These are phyloP conservation scores for Eutypella sp. DNA, from an alignment of 2,329 filamentous ascomycete genomes.

Conservation along the genomic window DNA sequence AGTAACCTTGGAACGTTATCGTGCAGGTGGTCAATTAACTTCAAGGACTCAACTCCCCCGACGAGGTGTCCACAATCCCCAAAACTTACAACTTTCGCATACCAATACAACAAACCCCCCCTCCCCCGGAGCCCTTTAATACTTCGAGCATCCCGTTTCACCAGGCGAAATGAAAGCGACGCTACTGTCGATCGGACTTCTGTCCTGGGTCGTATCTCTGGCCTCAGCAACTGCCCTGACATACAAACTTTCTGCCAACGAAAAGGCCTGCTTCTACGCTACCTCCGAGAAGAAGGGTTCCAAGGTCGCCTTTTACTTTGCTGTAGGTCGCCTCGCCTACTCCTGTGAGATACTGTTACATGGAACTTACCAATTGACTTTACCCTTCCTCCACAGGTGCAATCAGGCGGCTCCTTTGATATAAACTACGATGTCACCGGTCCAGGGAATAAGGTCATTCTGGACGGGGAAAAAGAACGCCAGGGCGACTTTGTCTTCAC, in stretches of 20 bases:
- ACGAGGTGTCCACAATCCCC: conserved; percentile 20
- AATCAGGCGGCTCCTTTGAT: conserved; percentile 97
- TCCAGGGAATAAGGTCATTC: conserved; percentile 72
- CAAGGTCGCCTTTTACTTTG: conserved; percentile 98
- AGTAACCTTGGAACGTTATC: no score
- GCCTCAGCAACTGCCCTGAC: conserved; percentile 87
- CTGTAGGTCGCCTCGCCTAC: conserved; percentile 54
- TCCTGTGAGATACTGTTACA: background rate
- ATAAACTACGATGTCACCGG: conserved; percentile 87
- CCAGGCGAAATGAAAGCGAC: conserved; percentile 65
- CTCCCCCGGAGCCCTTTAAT: background rate
- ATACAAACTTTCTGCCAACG: conserved; percentile 84
- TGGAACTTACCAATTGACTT: conserved; percentile 3
- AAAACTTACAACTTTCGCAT: no score
- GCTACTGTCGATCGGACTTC: conserved; percentile 58
- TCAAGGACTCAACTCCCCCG: no score
- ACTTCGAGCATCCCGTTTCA: conserved; percentile 19
- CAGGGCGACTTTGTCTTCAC: conserved; percentile 99
- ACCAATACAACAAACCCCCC: no score
- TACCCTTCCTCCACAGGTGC: conserved; percentile 57
- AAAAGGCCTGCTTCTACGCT: conserved; percentile 94
- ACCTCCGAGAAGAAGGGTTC: conserved; percentile 70
- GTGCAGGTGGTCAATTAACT: conserved; percentile 1
- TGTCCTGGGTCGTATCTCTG: conserved; percentile 66
- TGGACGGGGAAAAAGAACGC: conserved; percentile 84